Evolutionary conservation across 2,329 filamentous ascomycete species (phyloP).

Genomic region (Shiraia bambusicola): DNA sequence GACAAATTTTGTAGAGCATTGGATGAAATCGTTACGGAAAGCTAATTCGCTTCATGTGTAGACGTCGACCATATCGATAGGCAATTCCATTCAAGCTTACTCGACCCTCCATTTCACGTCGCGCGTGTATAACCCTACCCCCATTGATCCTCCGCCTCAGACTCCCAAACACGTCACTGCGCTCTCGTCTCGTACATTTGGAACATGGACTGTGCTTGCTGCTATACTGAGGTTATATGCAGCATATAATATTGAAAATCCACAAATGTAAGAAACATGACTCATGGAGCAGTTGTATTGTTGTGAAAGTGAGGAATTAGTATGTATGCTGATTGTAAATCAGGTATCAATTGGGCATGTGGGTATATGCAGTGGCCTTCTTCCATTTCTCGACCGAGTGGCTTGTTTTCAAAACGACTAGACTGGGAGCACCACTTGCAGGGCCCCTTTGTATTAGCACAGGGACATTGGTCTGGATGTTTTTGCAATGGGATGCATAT

Average conservation of each 20-base stretch:
- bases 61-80: conserved; percentile 80
- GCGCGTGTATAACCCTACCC: conserved; percentile 77
- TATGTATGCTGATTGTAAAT: conserved; percentile 34
- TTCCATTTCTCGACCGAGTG: conserved; percentile 66
- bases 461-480: conserved; percentile 62
- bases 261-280: conserved; percentile 71
- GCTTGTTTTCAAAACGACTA: conserved; percentile 74
- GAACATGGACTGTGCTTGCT: conserved; percentile 82
- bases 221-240: conserved; percentile 78
- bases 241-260: conserved; percentile 75
- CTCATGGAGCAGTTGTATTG: conserved; percentile 72
- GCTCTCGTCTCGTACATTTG: conserved; percentile 77
- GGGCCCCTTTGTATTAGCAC: conserved; percentile 61
- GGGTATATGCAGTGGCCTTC: conserved; percentile 78
- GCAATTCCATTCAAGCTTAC: conserved; percentile 85
- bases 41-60: conserved; percentile 40
- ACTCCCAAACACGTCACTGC: conserved; percentile 62
- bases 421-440: conserved; percentile 60
- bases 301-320: conserved; percentile 62
- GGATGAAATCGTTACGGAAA: background rate
- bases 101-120: conserved; percentile 75
- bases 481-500: conserved; percentile 68
- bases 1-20: too few species aligned
- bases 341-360: conserved; percentile 73
- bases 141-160: conserved; percentile 40